These are phyloP conservation scores for Rubroshorea leprosula DNA, from an alignment of 345 rosid species.

Conservation along the genomic window DNA sequence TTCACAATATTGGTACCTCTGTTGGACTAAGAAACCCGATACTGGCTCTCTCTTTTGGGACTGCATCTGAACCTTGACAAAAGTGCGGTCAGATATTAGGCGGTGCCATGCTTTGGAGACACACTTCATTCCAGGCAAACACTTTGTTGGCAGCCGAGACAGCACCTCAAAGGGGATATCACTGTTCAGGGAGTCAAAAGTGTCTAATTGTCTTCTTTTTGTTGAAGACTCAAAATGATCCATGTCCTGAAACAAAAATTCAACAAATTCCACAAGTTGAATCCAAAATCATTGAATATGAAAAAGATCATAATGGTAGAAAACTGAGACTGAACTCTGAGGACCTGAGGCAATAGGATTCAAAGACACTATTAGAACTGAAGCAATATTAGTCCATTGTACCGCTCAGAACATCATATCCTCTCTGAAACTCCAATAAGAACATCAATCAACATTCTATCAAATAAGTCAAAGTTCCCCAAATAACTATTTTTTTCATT, in stretches of 20 bases:
- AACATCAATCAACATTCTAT: background rate
- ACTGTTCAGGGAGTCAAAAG: background rate
- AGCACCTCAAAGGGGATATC: conserved; percentile 30
- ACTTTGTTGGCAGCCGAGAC: conserved; percentile 30
- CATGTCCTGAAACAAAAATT: background rate
- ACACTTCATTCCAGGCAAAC: conserved; percentile 20
- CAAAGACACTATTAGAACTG: too few relatives aligned
- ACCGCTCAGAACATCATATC: background rate
- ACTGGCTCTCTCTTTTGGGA: conserved; percentile 22
- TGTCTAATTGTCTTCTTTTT: background rate
- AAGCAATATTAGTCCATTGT: too few relatives aligned
- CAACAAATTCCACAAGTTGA: background rate
- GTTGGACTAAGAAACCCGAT: conserved; percentile 37
- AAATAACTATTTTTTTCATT: background rate
- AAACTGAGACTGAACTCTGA: background rate
- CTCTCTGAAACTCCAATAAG: background rate
- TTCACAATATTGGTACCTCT: conserved; percentile 14
- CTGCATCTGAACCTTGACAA: conserved; percentile 23
- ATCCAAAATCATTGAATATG: background rate
- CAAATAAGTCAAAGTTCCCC: background rate
- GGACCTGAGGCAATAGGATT: too few relatives aligned
- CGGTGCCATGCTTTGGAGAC: conserved; percentile 30
- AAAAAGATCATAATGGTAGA: background rate
- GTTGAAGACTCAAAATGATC: background rate
- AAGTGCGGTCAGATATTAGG: conserved; percentile 23